These are phyloP conservation scores for Eucalyptus regnans DNA, from an alignment of 345 rosid genomes.

Conservation along the genomic window DNA sequence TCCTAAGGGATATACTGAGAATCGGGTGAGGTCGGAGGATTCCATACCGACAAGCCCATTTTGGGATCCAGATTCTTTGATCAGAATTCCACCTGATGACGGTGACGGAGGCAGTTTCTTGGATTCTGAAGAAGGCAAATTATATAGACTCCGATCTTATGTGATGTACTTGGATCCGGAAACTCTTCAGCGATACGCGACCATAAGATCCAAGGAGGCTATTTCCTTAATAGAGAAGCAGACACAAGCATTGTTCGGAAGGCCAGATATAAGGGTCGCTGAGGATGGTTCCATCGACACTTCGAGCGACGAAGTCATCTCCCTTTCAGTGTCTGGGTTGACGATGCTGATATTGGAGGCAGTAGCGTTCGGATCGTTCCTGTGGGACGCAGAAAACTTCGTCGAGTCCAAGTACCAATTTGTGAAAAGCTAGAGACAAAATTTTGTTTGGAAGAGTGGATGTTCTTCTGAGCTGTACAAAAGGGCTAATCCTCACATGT, in stretches of 20 bases:
- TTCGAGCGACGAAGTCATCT: conserved; percentile 43
- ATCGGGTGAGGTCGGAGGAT: conserved; percentile 21
- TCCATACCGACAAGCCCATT: conserved; percentile 32
- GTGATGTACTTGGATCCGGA: conserved; percentile 80
- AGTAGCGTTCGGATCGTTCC: conserved; percentile 77
- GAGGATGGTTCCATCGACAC: conserved; percentile 76
- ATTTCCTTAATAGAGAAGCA: conserved; percentile 77
- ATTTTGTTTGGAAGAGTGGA: not conserved
- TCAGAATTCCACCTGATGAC: conserved; percentile 35
- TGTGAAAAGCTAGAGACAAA: conserved; percentile 24
- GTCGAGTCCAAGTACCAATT: conserved; percentile 76
- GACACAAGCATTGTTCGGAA: conserved; percentile 82
- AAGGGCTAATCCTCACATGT: not conserved
- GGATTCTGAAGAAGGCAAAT: conserved; percentile 19
- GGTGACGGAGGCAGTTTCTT: conserved; percentile 6
- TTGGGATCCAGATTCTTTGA: conserved; percentile 76
- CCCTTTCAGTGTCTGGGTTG: conserved; percentile 56
- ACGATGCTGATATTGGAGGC: conserved; percentile 90
- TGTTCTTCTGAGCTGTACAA: not conserved
- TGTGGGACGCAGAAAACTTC: conserved; percentile 86
- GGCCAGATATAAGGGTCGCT: conserved; percentile 58
- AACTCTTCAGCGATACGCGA: conserved; percentile 88
- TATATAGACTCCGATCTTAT: conserved; percentile 56
- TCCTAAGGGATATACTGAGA: conserved; percentile 41
- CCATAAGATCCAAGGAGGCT: conserved; percentile 85